Evolutionary conservation across 164 flowering plant genomes (phyloP).

Genomic region (Berberis thunbergii): DNA sequence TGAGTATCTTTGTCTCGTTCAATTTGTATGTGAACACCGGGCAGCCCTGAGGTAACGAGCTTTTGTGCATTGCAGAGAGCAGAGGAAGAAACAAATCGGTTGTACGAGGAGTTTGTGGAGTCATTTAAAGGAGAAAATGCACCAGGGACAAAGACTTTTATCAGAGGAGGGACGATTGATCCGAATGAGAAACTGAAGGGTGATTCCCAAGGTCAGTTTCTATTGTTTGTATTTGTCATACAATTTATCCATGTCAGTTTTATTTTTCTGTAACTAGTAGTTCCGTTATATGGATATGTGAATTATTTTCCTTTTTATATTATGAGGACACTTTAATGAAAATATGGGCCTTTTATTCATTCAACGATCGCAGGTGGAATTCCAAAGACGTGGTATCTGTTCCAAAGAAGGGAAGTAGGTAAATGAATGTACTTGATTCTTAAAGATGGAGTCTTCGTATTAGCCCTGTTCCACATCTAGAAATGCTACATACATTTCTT

Average conservation of each 20-base stretch:
- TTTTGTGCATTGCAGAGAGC: constrained; percentile 49
- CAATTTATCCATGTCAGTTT: neutral
- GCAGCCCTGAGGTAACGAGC: neutral
- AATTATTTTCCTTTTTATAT: constrained; percentile 41
- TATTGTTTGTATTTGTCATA: neutral
- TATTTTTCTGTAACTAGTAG: neutral
- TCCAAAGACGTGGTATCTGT: constrained; percentile 97
- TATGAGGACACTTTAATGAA: constrained; percentile 72
- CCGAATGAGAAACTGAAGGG: too few species aligned
- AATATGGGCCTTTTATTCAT: constrained; percentile 92
- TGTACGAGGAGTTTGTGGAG: constrained; percentile 86
- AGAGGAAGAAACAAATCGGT: constrained; percentile 92
- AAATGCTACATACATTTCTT: neutral
- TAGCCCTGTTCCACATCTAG: constrained; percentile 17
- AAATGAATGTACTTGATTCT: constrained; percentile 70
- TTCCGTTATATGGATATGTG: constrained; percentile 34
- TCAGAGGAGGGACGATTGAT: constrained; percentile 87
- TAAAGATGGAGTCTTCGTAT: constrained; percentile 31
- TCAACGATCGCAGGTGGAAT: constrained; percentile 99
- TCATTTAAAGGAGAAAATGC: constrained; percentile 82
- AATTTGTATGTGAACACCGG: neutral
- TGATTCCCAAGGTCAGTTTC: constrained; percentile 70
- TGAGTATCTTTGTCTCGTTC: neutral
- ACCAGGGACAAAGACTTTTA: constrained; percentile 87
- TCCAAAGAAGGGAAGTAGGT: constrained; percentile 99